Evolutionary conservation across 2,329 filamentous ascomycete species (phyloP).

Genomic region (Sclerotinia spermophila): DNA sequence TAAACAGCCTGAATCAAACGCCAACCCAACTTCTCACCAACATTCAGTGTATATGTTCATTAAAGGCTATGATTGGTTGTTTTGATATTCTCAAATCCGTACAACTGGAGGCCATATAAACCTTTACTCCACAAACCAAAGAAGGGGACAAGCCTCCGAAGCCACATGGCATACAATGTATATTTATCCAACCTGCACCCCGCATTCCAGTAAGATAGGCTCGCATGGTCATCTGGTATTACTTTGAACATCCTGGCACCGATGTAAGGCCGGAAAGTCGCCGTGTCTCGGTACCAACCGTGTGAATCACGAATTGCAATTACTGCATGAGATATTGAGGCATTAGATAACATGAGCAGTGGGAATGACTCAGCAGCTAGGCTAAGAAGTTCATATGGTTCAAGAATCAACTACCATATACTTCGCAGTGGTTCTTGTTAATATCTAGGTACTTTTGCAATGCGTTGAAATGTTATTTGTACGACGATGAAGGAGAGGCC

Average conservation of each 20-base stretch:
- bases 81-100: background rate
- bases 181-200: slow-evolving; percentile 14
- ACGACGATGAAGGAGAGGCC: background rate
- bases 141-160: background rate
- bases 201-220: slow-evolving; percentile 11
- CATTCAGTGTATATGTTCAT: background rate
- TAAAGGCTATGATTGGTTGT: background rate
- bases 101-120: background rate
- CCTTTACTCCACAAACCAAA: slow-evolving; percentile 6
- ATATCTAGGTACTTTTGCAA: background rate
- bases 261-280: slow-evolving; percentile 16
- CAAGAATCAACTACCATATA: background rate
- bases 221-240: slow-evolving; percentile 17
- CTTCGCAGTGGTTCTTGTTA: background rate
- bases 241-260: slow-evolving; percentile 13
- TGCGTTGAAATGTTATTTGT: background rate
- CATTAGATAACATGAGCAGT: background rate
- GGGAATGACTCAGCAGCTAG: background rate
- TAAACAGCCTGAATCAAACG: background rate
- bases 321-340: background rate
- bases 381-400: background rate
- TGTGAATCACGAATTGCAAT: background rate
- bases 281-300: slow-evolving; percentile 12
- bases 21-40: background rate
- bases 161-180: slow-evolving; percentile 13